Base-by-base conservation (phyloP, 208 protist species). In the Trypanosoma rangeli region DNA sequence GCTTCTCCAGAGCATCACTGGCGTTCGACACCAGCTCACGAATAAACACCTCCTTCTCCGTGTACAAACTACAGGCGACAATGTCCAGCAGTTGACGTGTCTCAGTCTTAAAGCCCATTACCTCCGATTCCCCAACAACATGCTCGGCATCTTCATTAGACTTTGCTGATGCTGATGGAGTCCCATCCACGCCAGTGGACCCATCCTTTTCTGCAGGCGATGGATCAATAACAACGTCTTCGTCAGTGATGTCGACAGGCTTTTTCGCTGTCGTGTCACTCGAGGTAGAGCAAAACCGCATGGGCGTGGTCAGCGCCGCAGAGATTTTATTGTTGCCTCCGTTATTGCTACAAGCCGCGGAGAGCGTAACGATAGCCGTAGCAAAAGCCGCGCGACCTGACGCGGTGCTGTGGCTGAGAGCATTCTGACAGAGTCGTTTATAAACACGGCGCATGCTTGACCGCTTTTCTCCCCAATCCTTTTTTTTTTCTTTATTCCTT, bases 61-160 rank as follows among this genome's bases (percentile, higher is more conserved):
- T 97, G 90, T 99, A 99, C 29, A 99, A 84, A 52, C 92, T 98
- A 68, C 98, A 95, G 8, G 97, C 96, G 18, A 99, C 98, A 73
- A 99, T 99, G 66, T 99, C 92, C 5, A 99, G 91, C 22, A 99
- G 91, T 85, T 99, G 97, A 29, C 86, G 83, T n/a, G 98, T 99
- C 79, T 99, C 98, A 15, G 98, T 97, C 86, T 99, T 96, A 84
- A 99, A 99, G 9, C 83, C 85, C 80, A 95, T 89, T 74, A 94
- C 88, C 64, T 96, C 92, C 24, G 73, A 44, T 58, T 91, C 86
- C 18, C 90, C 90, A 29, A 96, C 86, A 1, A 87, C 64, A 22
- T 68, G 73, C 78, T 96, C 87, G 4, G 69, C 24, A 7, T 86
- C 83, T 3, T 76, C 79, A 28, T 75, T 63, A 26, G 76, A 20